Conservation (phyloP, 2,329 filamentous ascomycete genomes). For the Exophiala sp. region DNA sequence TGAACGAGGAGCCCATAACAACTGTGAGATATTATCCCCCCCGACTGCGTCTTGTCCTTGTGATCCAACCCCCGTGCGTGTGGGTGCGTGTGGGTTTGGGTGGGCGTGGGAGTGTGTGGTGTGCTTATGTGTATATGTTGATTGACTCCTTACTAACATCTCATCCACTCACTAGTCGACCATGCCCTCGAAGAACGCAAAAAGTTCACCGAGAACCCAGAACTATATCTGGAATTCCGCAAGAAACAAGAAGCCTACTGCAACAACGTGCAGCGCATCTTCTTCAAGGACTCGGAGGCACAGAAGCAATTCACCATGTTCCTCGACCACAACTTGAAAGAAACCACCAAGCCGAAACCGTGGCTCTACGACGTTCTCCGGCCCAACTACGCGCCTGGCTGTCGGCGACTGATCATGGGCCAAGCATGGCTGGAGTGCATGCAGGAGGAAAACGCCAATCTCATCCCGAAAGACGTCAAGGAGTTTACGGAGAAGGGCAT, state of each 20-base stretch:
- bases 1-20: neutral
- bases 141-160: no score
- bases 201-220: neutral
- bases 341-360: conserved; percentile 27
- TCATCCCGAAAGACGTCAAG: conserved; percentile 52
- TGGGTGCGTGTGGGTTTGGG: no score
- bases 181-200: neutral
- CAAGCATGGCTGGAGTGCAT: conserved; percentile 62
- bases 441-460: conserved; percentile 54
- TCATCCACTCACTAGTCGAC: no score
- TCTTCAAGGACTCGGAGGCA: conserved; percentile 3
- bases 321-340: no score
- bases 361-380: conserved; percentile 10
- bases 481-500: conserved; percentile 52
- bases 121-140: no score
- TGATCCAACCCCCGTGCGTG: no score
- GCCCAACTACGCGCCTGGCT: conserved; percentile 12
- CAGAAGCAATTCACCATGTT: neutral
- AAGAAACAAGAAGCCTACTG: neutral
- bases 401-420: conserved; percentile 48
- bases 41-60: no score
- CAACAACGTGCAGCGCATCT: neutral
- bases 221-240: neutral
- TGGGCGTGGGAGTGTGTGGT: no score
- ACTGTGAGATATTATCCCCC: conserved; percentile 3